These are phyloP conservation scores for Iris macrosiphon DNA, from an alignment of 106 monocot species.

Conservation along the genomic window DNA sequence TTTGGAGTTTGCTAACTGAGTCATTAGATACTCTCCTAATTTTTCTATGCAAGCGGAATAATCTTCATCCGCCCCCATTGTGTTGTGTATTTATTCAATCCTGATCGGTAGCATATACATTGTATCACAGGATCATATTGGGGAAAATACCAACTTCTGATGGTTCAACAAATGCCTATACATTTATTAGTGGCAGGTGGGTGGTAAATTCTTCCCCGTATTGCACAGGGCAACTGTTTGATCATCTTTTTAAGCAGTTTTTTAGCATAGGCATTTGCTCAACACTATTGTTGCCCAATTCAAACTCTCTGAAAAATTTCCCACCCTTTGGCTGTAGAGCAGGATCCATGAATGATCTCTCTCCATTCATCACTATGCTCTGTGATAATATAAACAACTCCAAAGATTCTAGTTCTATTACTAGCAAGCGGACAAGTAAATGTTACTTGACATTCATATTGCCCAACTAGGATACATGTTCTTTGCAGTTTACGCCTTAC, in stretches of 20 bases:
- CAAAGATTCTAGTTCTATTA: background rate
- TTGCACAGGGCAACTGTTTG: constrained; percentile 12
- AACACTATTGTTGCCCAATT: too few species aligned
- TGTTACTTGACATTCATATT: background rate
- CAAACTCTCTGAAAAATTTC: background rate
- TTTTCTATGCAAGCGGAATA: background rate
- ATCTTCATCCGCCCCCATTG: constrained; percentile 16
- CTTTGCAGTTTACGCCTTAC: too few species aligned
- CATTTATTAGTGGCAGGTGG: constrained; percentile 79
- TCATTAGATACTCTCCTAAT: constrained; percentile 1
- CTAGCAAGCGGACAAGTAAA: background rate
- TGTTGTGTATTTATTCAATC: constrained; percentile 8
- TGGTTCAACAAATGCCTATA: constrained; percentile 80
- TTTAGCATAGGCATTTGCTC: background rate
- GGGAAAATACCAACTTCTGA: constrained; percentile 80
- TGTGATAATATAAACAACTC: background rate
- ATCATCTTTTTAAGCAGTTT: too few species aligned
- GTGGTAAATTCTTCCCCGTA: constrained; percentile 34
- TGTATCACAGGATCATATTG: constrained; percentile 81
- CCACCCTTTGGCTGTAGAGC: background rate
- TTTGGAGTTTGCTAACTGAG: background rate
- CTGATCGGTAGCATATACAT: constrained; percentile 56
- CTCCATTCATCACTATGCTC: background rate
- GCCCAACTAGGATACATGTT: too few species aligned
- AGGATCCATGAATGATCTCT: background rate